Percentiles rank a stretch among this genome's conserved stretches.
Conservation (phyloP, 2,329 filamentous ascomycete species). For the Talaromyces sp. region DNA sequence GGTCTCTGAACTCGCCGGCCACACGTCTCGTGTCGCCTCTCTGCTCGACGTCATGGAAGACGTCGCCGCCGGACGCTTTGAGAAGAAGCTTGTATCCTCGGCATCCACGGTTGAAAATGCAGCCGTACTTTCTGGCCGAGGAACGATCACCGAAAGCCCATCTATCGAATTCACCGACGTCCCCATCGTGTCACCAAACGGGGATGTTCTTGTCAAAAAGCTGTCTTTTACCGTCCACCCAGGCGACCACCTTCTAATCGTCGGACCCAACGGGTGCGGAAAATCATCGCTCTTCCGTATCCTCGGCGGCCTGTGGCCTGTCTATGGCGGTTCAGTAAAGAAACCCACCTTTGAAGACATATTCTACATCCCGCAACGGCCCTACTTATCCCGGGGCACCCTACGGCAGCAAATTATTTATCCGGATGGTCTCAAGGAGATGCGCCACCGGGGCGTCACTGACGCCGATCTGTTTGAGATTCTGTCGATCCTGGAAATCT, state of each 20-base stretch:
- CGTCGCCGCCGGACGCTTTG: slow-evolving; percentile 81
- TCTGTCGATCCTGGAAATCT: slow-evolving; percentile 74
- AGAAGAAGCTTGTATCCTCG: slow-evolving; percentile 93
- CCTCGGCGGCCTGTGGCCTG: slow-evolving; percentile 91
- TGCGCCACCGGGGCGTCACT: slow-evolving; percentile 77
- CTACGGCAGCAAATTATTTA: slow-evolving; percentile 98
- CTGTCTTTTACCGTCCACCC: slow-evolving; percentile 82
- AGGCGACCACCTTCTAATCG: slow-evolving; percentile 87
- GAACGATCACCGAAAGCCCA: slow-evolving; percentile 73
- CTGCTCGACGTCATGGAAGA: slow-evolving; percentile 93
- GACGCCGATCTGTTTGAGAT: slow-evolving; percentile 76
- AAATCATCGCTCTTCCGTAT: slow-evolving; percentile 97
- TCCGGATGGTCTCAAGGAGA: slow-evolving; percentile 80
- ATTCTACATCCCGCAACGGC: slow-evolving; percentile 96
- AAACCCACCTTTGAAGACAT: slow-evolving; percentile 91
- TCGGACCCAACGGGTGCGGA: slow-evolving; percentile 94
- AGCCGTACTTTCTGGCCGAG: slow-evolving; percentile 75
- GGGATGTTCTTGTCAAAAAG: slow-evolving; percentile 80
- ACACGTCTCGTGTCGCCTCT: slow-evolving; percentile 86
- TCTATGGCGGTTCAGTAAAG: slow-evolving; percentile 88
- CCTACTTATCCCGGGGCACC: slow-evolving; percentile 85
- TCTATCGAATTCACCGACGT: slow-evolving; percentile 84
- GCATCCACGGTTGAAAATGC: slow-evolving; percentile 77
- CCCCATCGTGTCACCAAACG: slow-evolving; percentile 94
- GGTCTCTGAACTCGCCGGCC: slow-evolving; percentile 90